Base-by-base conservation (phyloP, 106 monocot genomes). In the Dendrobium huoshanense region DNA sequence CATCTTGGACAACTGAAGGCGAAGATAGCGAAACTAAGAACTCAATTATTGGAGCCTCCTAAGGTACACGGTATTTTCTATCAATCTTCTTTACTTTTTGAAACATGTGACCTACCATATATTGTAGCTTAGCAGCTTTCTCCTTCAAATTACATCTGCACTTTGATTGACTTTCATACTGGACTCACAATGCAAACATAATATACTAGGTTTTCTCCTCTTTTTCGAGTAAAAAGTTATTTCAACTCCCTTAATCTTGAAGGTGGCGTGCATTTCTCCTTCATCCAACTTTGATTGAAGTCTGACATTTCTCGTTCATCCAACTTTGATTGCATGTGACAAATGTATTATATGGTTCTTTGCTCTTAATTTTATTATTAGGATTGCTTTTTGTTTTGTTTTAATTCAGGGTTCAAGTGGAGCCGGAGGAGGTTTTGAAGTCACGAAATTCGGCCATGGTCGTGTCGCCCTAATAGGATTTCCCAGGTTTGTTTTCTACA, bases 1-100 rank as follows among this genome's bases (percentile, higher is more conserved):
- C 99, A 99, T 91, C 95, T 99, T 79, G 99, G 99, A 74, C 99
- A 99, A 83, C 90, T 99, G 27, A 99, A 99, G 82, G 95, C 99
- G 54, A 99, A 99, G 77, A 82, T 99, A 86, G 99, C 99, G 81
- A 99, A 99, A 79, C 80, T 99, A 78, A 93, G 99, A 77, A 99
- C 99, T 49, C 99, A 99, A 74, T 78, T 99, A 59, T 86, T 99
- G 73, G 99, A 95, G 70, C 95, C 99, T 81, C 99, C 99, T 79
- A 99, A 99, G 95, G 99, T 95, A 90, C 77, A 41, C 16, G 10
- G 7, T n/a, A 44, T 54, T 33, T 19, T 16, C 61, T 29, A 40
- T 64, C 4, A 51, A 9, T 48, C 55, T 11, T 20, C 15, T 59
- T 73, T 10, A 45, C 16, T 72, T 74, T 43, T 74, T 74, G 42